phyloP scores from a whole-genome alignment of 75 land plant species.

The Larix kaempferi region DNA sequence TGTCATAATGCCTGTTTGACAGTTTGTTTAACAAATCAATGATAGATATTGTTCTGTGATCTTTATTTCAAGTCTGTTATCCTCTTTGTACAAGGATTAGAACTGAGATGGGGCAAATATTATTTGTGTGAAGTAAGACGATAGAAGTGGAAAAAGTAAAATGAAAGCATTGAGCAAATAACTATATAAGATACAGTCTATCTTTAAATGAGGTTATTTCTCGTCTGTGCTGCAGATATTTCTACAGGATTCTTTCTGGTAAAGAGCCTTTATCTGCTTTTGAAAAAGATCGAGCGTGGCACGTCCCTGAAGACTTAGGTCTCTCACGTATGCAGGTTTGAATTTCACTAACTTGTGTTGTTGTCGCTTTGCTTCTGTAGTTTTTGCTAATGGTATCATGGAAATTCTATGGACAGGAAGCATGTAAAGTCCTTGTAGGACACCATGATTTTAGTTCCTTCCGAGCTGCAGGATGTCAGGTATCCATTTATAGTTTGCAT shows the following conservation, averaged over 20 bases:
- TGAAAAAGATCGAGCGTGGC: constrained; percentile 92
- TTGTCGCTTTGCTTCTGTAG: not conserved
- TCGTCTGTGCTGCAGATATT: constrained; percentile 49
- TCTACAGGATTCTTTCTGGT: constrained; percentile 80
- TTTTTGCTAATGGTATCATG: not conserved
- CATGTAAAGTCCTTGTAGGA: constrained; percentile 76
- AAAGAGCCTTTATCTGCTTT: constrained; percentile 63
- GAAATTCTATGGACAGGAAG: constrained; percentile 45
- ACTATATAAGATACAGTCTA: not conserved
- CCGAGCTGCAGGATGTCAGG: constrained; percentile 96
- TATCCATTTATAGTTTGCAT: constrained; percentile 14
- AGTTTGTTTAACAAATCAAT: not conserved
- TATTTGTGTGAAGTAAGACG: not conserved
- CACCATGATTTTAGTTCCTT: constrained; percentile 96
- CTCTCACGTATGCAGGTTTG: constrained; percentile 74
- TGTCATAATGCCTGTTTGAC: not conserved
- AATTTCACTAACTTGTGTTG: not conserved
- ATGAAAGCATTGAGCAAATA: too few species aligned
- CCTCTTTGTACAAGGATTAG: not conserved
- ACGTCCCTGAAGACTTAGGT: constrained; percentile 69
- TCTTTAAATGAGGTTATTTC: not conserved
- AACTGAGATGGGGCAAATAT: not conserved
- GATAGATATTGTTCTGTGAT: not conserved
- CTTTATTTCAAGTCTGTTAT: not conserved
- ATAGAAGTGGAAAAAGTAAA: not conserved